phyloP scores from a whole-genome alignment of 768 basidiomycete species.

The Tylopilus vinaceipallidus region DNA sequence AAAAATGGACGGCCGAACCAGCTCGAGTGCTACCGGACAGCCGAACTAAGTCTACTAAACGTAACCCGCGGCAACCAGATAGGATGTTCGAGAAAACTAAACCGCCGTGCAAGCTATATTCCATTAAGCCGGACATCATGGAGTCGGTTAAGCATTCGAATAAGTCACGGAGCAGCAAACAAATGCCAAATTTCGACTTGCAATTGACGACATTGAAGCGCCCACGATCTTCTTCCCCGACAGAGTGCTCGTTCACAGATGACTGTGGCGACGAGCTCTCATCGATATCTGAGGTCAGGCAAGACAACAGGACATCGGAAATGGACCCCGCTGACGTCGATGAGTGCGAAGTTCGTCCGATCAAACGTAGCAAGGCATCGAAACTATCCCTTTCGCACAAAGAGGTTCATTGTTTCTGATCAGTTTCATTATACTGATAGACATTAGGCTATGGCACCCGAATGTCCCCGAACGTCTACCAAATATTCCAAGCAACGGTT shows the following conservation, averaged over 20 bases:
- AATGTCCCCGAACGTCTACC: background rate
- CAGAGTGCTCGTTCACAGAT: constrained; percentile 16
- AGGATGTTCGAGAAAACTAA: constrained; percentile 42
- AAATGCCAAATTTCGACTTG: constrained; percentile 47
- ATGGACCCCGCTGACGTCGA: constrained; percentile 39
- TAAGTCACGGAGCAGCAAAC: constrained; percentile 13
- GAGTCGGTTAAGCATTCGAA: constrained; percentile 37
- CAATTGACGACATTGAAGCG: constrained; percentile 39
- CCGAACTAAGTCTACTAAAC: constrained; percentile 23
- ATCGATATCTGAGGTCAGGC: constrained; percentile 32
- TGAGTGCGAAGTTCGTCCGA: constrained; percentile 4
- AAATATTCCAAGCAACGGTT: constrained; percentile 7
- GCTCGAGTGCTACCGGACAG: constrained; percentile 9
- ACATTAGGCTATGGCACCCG: constrained; percentile 1
- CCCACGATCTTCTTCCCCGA: constrained; percentile 18
- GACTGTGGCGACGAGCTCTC: constrained; percentile 38
- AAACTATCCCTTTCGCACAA: background rate
- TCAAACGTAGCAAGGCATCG: constrained; percentile 19
- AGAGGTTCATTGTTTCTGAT: constrained; percentile 16
- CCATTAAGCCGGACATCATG: constrained; percentile 40
- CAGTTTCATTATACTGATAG: constrained; percentile 10
- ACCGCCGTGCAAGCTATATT: constrained; percentile 37
- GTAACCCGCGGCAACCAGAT: constrained; percentile 39
- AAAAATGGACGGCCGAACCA: background rate
- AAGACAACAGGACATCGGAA: constrained; percentile 31